Base-by-base conservation (phyloP, 1,284 basidiomycete genomes). In the Cryptococcus maquisensis region DNA sequence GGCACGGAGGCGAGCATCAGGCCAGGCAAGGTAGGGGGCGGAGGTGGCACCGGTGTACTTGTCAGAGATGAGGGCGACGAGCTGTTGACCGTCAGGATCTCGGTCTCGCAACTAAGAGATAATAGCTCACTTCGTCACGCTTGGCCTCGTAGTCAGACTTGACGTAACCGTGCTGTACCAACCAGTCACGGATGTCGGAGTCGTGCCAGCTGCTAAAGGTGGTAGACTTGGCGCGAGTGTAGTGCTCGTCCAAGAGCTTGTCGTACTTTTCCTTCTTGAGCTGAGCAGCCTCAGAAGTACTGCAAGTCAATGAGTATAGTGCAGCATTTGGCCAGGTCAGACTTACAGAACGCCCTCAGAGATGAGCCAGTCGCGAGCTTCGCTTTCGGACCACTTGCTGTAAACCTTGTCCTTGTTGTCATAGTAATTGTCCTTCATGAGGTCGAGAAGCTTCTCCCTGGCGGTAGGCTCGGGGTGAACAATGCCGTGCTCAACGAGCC, bases 341-440 rank as follows among this genome's bases (percentile, higher is more conserved):
- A 62, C 67, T 71, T 52, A 67, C 67, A 76, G 65, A 56, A 77
- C 59, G 45, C 74, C 74, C 55, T 80, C 70, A 39, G 73, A 68
- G 60, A 80, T 67, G 44, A 81, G 68, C 79, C 79, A 81, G 44
- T 74, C 60, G 52, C 71, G 65, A 66, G 77, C 70, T 46, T 75
- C 58, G 37, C 57, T 63, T 48, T 73, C 71, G 24, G 80, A 77
- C 90, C 90, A 92, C 9, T 79, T 75, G 48, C 81, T 76, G 81
- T 84, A 91, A 40, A 85, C 87, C 37, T 79, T 81, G 64, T 81
- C 80, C 63, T 77, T 74, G 50, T 74, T 73, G 32, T 77, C 75
- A 67, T 90, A 95, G 72, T 94, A 92, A 69, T 91, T 92, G 46
- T 80, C 78, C 57, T 83, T 79, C 87, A 96, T 90, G 52, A 84